phyloP scores from a whole-genome alignment of 352 stramenopile genomes.

The Phytophthora europaea region DNA sequence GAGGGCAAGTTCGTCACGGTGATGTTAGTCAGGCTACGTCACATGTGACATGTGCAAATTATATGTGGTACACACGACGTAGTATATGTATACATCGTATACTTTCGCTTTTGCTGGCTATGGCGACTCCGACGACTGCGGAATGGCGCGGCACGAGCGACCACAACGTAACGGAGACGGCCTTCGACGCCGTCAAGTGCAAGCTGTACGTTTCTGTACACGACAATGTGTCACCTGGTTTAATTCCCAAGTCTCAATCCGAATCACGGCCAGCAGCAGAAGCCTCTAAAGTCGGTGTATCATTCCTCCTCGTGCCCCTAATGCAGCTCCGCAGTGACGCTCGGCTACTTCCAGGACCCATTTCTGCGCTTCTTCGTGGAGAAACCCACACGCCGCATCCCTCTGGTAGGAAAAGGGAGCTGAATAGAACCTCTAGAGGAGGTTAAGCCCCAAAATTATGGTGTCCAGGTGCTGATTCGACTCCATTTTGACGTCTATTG shows the following conservation, averaged over 20 bases:
- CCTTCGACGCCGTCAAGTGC: slow-evolving; percentile 79
- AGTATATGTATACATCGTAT: not conserved
- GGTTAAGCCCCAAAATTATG: not conserved
- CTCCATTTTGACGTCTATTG: not conserved
- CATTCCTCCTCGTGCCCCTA: not conserved
- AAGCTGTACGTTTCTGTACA: slow-evolving; percentile 59
- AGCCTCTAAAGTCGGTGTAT: slow-evolving; percentile 31
- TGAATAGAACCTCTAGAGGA: not conserved
- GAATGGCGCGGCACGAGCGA: slow-evolving; percentile 65
- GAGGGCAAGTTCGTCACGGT: too few species aligned
- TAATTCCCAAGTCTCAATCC: not conserved
- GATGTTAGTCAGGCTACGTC: too few species aligned
- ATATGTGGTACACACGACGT: not conserved
- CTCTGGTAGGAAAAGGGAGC: slow-evolving; percentile 48
- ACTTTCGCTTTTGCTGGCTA: slow-evolving; percentile 14
- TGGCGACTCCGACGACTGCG: slow-evolving; percentile 11
- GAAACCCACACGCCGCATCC: slow-evolving; percentile 73
- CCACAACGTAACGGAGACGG: slow-evolving; percentile 85
- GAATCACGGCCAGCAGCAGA: slow-evolving; percentile 7
- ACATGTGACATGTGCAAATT: not conserved
- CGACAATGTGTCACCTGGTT: not conserved
- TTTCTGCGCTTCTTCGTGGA: slow-evolving; percentile 70
- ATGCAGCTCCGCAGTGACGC: slow-evolving; percentile 64
- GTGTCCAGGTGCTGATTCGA: not conserved
- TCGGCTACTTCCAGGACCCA: slow-evolving; percentile 69